A percentile compares a stretch with the other conserved stretches of the same genome.
phyloP scores from a whole-genome alignment of 129 eudicot species.

The Solidago caesia region DNA sequence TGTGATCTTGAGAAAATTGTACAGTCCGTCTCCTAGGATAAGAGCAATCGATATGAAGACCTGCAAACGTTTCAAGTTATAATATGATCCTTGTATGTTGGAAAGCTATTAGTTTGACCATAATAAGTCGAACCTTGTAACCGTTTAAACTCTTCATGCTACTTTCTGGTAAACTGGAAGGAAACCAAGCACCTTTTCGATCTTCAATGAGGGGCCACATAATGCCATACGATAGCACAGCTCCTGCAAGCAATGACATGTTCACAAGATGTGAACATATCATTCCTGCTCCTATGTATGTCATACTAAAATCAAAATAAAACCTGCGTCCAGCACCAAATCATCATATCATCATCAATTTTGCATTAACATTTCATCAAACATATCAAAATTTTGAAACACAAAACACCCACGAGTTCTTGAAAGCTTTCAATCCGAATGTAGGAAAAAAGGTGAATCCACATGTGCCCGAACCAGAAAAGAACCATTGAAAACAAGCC shows the following conservation, averaged over 20 bases:
- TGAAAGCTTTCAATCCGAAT: constrained; percentile 64
- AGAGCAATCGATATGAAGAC: constrained; percentile 89
- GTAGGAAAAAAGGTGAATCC: constrained; percentile 65
- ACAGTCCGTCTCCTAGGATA: constrained; percentile 82
- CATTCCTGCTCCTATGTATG: constrained; percentile 93
- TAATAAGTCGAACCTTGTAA: constrained; percentile 53
- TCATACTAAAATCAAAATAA: constrained; percentile 88
- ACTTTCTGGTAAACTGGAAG: constrained; percentile 48
- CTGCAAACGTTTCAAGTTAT: constrained; percentile 39
- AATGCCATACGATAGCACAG: constrained; percentile 79
- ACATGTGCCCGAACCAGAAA: constrained; percentile 56
- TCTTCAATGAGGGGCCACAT: constrained; percentile 84
- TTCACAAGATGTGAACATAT: constrained; percentile 92
- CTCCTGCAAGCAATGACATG: constrained; percentile 79
- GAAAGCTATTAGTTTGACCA: background rate
- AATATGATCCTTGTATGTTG: constrained; percentile 2
- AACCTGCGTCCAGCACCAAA: constrained; percentile 55
- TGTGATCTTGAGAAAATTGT: constrained; percentile 73
- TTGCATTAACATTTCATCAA: background rate
- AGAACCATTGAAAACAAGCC: constrained; percentile 81
- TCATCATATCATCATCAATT: constrained; percentile 14
- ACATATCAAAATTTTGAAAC: background rate
- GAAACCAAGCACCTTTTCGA: constrained; percentile 74
- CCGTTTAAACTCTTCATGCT: constrained; percentile 91
- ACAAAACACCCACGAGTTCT: constrained; percentile 43